Evolutionary conservation across 305 asterid genomes (phyloP).

Genomic region (Fraxinus sp.): DNA sequence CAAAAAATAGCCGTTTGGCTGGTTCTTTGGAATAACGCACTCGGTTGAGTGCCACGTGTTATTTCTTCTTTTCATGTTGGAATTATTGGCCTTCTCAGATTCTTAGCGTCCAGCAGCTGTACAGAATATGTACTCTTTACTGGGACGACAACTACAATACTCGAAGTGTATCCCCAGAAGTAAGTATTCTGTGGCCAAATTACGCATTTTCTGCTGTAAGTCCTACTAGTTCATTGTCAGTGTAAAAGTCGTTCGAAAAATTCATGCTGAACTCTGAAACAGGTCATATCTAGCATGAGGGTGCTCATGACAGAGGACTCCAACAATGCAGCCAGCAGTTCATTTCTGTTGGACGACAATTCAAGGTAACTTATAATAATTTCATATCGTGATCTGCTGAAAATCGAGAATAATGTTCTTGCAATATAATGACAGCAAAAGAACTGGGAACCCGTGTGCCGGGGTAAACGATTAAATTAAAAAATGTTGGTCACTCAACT

Average conservation of each 20-base stretch:
- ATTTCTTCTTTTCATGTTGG: conserved; percentile 18
- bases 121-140: conserved; percentile 93
- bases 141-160: conserved; percentile 97
- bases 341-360: conserved; percentile 91
- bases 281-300: conserved; percentile 97
- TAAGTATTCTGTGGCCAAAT: conserved; percentile 35
- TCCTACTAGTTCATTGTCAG: too few relatives aligned
- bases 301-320: conserved; percentile 96
- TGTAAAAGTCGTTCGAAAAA: too few relatives aligned
- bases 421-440: neutral
- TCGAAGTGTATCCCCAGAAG: conserved; percentile 86
- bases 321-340: conserved; percentile 72
- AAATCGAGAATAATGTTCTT: neutral
- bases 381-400: neutral
- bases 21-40: neutral
- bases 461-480: neutral
- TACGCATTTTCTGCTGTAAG: too few relatives aligned
- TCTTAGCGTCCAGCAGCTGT: conserved; percentile 93
- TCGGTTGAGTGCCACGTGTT: neutral
- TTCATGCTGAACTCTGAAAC: too few relatives aligned
- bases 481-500: neutral
- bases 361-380: conserved; percentile 55
- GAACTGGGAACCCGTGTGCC: neutral
- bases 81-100: conserved; percentile 68
- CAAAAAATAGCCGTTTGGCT: neutral